Evolutionary conservation across 306 rosid genomes (phyloP), one percentile per base, ranked within the genome.

Genomic region (Citrullus colocynthis): DNA sequence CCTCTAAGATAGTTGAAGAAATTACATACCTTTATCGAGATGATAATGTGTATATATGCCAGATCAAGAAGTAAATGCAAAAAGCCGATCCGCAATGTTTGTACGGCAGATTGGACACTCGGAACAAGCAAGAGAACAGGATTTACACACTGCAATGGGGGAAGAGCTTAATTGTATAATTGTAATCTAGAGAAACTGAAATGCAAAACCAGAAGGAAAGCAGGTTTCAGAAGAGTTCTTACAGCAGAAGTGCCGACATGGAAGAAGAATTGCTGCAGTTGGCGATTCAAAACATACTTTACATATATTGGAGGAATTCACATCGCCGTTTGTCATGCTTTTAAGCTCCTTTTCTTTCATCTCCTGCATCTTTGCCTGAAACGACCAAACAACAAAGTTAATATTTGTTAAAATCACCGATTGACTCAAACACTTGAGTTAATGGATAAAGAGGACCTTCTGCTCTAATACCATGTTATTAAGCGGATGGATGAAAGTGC

Each of bases 61-160:
- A 70, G 74, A 39, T 90, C 82, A 93, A 7, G 96, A 87, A 58
- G 99, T 84, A 85, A 91, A 96, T 81, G 99, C 98, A 82, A 96
- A 89, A 85, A 96, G 90, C 89, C 99, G 93, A 88, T 93, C 98
- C 65, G 93, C 85, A 86, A 96, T 93, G 76, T 87, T 90, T 78
- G 97, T 93, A 79, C 99, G 88, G 85, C 99, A 96, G 80, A 96
- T 90, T 67, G 99, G 99, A 82, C 98, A 96, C 79, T 91, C 97
- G 3, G 96, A 85, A 84, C 97, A 93, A 78, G 99, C 99, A 42
- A 96, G 94, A 51, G 99, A 96, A 83, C 99, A 96, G 74, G 98
- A 88, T 89, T 91, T 92, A 88, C 99, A 96, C 76, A 88, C 91
- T 88, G 91, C 88, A 79, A 70, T 12, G 36, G 59, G 21, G 62